Conservation (phyloP, 1,284 basidiomycete species). For the Tausonia pullulans region DNA sequence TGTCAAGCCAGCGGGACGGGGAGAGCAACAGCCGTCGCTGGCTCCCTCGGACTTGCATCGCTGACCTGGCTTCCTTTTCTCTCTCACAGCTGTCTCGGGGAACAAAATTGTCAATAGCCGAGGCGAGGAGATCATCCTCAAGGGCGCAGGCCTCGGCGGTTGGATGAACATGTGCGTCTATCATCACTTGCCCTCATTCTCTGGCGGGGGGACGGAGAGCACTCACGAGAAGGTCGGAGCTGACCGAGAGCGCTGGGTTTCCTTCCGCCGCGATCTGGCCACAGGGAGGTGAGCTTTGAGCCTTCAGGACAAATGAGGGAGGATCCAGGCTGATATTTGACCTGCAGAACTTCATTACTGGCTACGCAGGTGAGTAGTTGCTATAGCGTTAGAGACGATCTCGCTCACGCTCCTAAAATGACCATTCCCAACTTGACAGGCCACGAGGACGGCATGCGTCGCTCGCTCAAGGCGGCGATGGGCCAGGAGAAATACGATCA, state of each 20-base stretch:
- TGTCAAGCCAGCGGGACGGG: neutral
- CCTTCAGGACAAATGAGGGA: too few relatives aligned
- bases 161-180: constrained; percentile 31
- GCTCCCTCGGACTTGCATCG: too few relatives aligned
- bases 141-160: constrained; percentile 31
- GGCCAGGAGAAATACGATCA: constrained; percentile 56
- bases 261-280: too few relatives aligned
- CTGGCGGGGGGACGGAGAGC: neutral
- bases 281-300: too few relatives aligned
- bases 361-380: constrained; percentile 28
- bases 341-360: constrained; percentile 28
- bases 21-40: too few relatives aligned
- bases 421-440: constrained; percentile 25
- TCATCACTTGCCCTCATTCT: neutral
- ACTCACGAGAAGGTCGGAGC: too few relatives aligned
- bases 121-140: constrained; percentile 22
- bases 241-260: too few relatives aligned
- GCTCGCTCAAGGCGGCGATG: constrained; percentile 50
- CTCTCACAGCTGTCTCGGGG: neutral
- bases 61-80: neutral
- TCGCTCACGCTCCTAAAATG: neutral
- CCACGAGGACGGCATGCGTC: constrained; percentile 54
- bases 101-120: constrained; percentile 13
- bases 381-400: neutral
- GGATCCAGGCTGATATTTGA: neutral